phyloP scores from a whole-genome alignment of 768 basidiomycete species.

The Vararia minispora region DNA sequence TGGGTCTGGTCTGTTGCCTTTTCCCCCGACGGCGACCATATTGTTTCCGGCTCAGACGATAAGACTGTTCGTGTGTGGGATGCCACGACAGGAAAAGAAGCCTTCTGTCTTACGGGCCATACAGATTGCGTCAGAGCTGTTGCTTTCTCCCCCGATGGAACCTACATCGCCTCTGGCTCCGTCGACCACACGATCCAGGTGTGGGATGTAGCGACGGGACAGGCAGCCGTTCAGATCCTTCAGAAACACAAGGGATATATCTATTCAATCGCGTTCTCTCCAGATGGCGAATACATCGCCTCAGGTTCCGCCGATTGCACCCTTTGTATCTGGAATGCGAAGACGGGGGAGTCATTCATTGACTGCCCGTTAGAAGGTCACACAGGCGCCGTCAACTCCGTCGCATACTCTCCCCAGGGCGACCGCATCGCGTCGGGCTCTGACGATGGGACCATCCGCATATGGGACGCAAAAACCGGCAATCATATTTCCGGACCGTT shows the following conservation, averaged over 20 bases:
- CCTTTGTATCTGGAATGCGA: constrained; percentile 21
- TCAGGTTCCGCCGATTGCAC: constrained; percentile 35
- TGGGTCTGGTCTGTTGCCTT: constrained; percentile 1
- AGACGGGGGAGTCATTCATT: not conserved
- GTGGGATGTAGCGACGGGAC: constrained; percentile 1
- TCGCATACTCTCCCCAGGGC: constrained; percentile 8
- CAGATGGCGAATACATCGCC: constrained; percentile 18
- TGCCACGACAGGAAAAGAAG: not conserved
- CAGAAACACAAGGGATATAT: not conserved
- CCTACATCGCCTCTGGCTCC: constrained; percentile 14
- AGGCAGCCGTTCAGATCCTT: not conserved
- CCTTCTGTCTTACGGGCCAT: not conserved
- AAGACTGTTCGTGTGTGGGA: constrained; percentile 27
- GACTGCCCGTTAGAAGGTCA: constrained; percentile 2
- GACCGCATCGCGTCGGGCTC: not conserved
- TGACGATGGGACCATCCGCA: constrained; percentile 2
- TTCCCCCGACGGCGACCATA: not conserved
- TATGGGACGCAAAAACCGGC: constrained; percentile 5
- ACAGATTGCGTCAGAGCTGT: not conserved
- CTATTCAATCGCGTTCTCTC: constrained; percentile 1
- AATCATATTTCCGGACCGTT: not conserved
- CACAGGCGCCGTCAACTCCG: constrained; percentile 1
- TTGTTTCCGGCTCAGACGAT: constrained; percentile 16
- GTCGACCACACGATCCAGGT: not conserved
- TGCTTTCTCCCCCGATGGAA: constrained; percentile 10